Conservation (phyloP, 176 grass and related monocot genomes). For the Musa itinerans region DNA sequence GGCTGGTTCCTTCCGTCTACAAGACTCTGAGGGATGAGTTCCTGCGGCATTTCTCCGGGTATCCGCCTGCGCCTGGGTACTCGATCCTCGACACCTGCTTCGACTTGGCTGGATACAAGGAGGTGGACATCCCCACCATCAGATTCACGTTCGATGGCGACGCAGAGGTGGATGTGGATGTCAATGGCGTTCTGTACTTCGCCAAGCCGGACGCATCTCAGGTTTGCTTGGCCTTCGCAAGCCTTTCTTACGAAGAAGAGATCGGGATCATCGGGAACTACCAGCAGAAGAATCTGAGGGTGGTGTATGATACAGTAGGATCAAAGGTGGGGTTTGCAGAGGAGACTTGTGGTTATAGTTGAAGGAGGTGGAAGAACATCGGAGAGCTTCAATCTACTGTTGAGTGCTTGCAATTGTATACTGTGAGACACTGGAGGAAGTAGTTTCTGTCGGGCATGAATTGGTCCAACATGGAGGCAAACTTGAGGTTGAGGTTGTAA, state of each 20-base stretch:
- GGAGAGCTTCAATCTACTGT: too few relatives aligned
- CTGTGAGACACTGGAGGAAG: too few relatives aligned
- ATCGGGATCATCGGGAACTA: constrained; percentile 13
- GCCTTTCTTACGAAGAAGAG: constrained; percentile 4
- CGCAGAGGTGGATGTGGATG: constrained; percentile 5
- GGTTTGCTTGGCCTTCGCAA: constrained; percentile 10
- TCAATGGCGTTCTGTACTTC: constrained; percentile 5
- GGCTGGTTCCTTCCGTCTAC: constrained; percentile 6
- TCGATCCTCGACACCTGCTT: constrained; percentile 12
- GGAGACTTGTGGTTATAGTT: constrained; percentile 7
- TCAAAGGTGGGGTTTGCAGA: constrained; percentile 7
- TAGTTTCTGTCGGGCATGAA: too few relatives aligned
- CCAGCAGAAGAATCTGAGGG: constrained; percentile 17
- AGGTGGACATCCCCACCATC: constrained; percentile 2
- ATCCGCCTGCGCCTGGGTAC: background rate
- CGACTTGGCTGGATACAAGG: constrained; percentile 6
- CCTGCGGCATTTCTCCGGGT: background rate
- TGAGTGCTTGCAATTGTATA: too few relatives aligned
- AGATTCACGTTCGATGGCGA: constrained; percentile 1
- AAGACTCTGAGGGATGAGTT: background rate
- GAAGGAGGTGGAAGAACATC: too few relatives aligned
- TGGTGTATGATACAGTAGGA: constrained; percentile 3
- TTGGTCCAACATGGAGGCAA: too few relatives aligned
- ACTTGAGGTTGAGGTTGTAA: too few relatives aligned
- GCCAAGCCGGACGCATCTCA: constrained; percentile 11